Evolutionary conservation across 2,329 filamentous ascomycete genomes (phyloP), one percentile per base, ranked within the genome.

Genomic region (Capronia coronata): DNA sequence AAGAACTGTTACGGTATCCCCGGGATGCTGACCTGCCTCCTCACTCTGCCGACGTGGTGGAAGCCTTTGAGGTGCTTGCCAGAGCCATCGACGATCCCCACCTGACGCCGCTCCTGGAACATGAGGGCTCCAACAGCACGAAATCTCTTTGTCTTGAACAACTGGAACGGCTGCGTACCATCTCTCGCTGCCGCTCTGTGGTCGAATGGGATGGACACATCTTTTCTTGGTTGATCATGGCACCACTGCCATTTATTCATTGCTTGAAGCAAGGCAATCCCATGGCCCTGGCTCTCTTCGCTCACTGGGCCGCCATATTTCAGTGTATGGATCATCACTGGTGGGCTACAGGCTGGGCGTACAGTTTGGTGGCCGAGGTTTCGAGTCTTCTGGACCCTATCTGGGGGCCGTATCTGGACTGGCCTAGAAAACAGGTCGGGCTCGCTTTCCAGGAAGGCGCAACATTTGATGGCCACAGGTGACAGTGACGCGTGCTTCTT

Each of bases 271-370:
- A 44, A 22, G 53, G 51, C 30, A 46, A 58, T 32, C 58, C 58
- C 13, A 47, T 55, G 38, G 55, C 58, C 11, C 43, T 61, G 34
- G 54, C 51, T 13, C 41, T 61, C 8, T 59, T 61, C 42, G 55
- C 57, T 14, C 53, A 59, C 34, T 61, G 58, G 58, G 55, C 57
- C 18, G 58, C 55, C 6, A 52, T 47, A 30, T 58, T 61, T 30
- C 45, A 55, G 11, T 59, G 57, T 43, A 59, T 61, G 49, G 58
- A 61, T 46, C 58, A 61, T 47, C 54, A 59, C 29, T 61, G 58
- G 58, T 61, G 58, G 58, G 58, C 57, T 9, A 51, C 51, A 7
- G 58, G 58, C 19, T 61, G 58, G 58, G 52, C 54, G n/a, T 56
- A 59, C 46, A 57, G 47, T 19, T 48, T 61, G 30, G 57, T 61